Base-by-base conservation (phyloP, 1,139 yeast species). In the Geotrichum australiense region DNA sequence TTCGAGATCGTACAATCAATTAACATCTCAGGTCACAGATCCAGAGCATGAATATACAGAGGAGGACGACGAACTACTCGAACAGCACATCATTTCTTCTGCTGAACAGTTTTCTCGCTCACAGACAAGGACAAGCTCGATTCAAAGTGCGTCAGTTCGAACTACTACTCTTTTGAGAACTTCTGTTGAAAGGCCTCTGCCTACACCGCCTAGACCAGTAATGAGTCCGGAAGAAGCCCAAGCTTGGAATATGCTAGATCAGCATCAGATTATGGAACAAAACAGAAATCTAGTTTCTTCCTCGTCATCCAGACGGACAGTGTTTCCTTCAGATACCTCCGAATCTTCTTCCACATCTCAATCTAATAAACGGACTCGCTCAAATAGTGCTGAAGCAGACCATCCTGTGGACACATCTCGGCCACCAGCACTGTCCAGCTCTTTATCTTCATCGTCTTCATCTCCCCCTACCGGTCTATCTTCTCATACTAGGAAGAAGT, bases 201-300 rank as follows among this genome's bases (percentile, higher is more conserved):
- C 45, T 15, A 19, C 37, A 6, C 33, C 24, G 6, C 14, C 14
- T 26, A 26, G 32, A 4, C 44, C 47, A 1, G 36, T 39, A 16
- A 47, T 57, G 39, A 47, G 56, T 7, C 52, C 54, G 4, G 62
- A 58, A 22, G 62, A 57, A 37, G 45, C 46, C 5, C 53, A 53
- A 39, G 61, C 64, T 2, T 60, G 64, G 64, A 51, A 49, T 16
- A 50, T 58, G 55, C 47, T 59, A 14, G 64, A 57, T 35, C 52
- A 47, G 33, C 63, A 20, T 41, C 15, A 40, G n/a, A n/a, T n/a
- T n/a, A n/a, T n/a, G n/a, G n/a, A n/a, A n/a, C n/a, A n/a, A n/a
- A n/a, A n/a, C n/a, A n/a, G n/a, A n/a, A n/a, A n/a, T n/a, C n/a
- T n/a, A n/a, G n/a, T n/a, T 18, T 15, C 35, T 10, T 31, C 35